Conservation (phyloP, 257 asterid species). For the Cynanchum wilfordii region DNA sequence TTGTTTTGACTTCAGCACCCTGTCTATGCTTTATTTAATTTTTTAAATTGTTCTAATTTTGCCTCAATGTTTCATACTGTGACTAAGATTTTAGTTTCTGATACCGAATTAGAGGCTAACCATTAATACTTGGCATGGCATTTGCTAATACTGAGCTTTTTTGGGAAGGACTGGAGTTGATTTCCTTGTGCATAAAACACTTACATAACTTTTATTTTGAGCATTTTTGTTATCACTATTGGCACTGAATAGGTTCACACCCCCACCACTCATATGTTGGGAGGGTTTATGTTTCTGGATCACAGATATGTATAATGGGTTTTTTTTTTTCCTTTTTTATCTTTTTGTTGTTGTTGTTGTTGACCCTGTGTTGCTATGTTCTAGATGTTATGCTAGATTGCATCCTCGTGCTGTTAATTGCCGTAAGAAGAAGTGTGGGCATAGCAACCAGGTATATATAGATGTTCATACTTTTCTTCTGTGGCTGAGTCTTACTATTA, state of each 20-base stretch:
- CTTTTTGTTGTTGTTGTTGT: background rate
- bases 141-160: background rate
- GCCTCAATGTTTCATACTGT: background rate
- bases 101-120: background rate
- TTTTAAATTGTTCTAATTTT: background rate
- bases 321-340: too few species aligned
- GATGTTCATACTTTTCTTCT: background rate
- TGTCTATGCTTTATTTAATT: background rate
- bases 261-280: too few species aligned
- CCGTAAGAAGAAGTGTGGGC: constrained; percentile 67
- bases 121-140: background rate
- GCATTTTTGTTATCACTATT: too few species aligned
- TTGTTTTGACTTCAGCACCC: background rate
- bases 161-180: too few species aligned
- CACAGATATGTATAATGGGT: too few species aligned
- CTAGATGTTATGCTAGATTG: constrained; percentile 59
- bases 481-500: background rate
- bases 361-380: background rate
- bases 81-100: background rate
- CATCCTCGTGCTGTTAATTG: constrained; percentile 71
- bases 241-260: too few species aligned
- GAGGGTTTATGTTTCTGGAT: too few species aligned
- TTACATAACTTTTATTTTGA: too few species aligned
- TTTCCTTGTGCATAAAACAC: too few species aligned
- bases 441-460: constrained; percentile 46